Percentiles rank a stretch among this genome's conserved stretches.
phyloP scores from a whole-genome alignment of 176 grass and related monocot genomes.

The Bolboschoenus planiculmis region DNA sequence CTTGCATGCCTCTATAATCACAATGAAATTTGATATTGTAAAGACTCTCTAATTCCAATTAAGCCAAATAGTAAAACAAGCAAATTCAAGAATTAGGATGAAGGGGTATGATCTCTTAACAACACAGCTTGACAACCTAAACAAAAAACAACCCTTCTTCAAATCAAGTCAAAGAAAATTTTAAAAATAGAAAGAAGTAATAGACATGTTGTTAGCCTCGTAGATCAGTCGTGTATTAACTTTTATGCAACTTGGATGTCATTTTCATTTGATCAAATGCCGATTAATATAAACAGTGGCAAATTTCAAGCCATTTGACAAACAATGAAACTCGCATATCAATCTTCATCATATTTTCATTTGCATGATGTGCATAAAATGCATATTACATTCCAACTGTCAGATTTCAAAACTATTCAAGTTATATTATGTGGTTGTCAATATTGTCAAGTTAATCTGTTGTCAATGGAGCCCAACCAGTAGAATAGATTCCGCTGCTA shows the following conservation, averaged over 20 bases:
- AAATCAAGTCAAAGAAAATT: not conserved
- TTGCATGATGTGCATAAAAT: not conserved
- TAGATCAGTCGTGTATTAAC: not conserved
- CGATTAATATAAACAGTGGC: not conserved
- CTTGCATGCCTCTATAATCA: constrained; percentile 59
- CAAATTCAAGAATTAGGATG: not conserved
- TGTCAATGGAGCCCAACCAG: not conserved
- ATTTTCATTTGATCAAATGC: not conserved
- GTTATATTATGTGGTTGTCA: too few relatives aligned
- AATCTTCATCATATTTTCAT: not conserved
- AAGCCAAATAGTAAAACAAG: not conserved
- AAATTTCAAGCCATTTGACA: not conserved
- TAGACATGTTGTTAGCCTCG: not conserved
- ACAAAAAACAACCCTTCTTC: not conserved
- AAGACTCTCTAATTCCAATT: not conserved
- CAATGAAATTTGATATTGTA: not conserved
- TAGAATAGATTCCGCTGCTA: not conserved
- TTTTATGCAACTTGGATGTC: not conserved
- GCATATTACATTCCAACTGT: not conserved
- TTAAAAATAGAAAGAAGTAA: not conserved
- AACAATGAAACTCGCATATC: not conserved
- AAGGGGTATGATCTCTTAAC: not conserved
- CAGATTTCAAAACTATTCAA: not conserved
- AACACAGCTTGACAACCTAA: not conserved
- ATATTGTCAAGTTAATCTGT: not conserved